Evolutionary conservation across 108 stramenopile genomes (phyloP), one percentile per base, ranked within the genome.

Genomic region (Cyclostephanos tholiformis): DNA sequence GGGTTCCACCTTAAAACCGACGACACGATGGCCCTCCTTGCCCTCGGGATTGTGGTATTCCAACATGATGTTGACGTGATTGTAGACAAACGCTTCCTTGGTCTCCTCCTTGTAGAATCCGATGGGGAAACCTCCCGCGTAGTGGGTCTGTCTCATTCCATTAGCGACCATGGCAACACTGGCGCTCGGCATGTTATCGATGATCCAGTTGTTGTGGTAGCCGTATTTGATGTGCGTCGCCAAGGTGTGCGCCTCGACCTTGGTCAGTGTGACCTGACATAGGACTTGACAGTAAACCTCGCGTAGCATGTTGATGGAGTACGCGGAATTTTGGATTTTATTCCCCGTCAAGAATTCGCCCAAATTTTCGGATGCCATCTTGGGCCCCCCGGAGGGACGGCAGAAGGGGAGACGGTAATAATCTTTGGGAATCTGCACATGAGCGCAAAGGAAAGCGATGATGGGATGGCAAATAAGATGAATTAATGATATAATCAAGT

Each of bases 191-290:
- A 99, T 64, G 77, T 99, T 99, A 82, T 99, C 99, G 79, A 98
- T 95, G 71, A 99, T 99, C 99, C 99, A 98, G 84, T 99, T 98
- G 93, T 98, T 93, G 77, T 95, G 92, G 71, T 97, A 97, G 65
- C 88, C 88, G 72, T 95, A 87, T 65, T 87, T 83, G 79, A 94
- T 94, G 80, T 95, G 91, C 44, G 79, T 61, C 11, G 70, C 64
- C 63, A 95, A 65, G 49, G 77, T 88, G 49, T 80, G 79, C 22
- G 89, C 89, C 26, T 95, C 88, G 25, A 80, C 48, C 59, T 83
- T 82, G 64, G 56, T 48, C 23, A 91, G 80, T 11, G 59, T 82
- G 57, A 82, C 69, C 50, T 90, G 89, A 53, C 94, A 95, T 23
- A 93, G 76, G 61, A 85, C 86, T 19, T 84, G 77, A 71, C 93